Base-by-base conservation (phyloP, 169 alveolate species). In the Babesia caballi region DNA sequence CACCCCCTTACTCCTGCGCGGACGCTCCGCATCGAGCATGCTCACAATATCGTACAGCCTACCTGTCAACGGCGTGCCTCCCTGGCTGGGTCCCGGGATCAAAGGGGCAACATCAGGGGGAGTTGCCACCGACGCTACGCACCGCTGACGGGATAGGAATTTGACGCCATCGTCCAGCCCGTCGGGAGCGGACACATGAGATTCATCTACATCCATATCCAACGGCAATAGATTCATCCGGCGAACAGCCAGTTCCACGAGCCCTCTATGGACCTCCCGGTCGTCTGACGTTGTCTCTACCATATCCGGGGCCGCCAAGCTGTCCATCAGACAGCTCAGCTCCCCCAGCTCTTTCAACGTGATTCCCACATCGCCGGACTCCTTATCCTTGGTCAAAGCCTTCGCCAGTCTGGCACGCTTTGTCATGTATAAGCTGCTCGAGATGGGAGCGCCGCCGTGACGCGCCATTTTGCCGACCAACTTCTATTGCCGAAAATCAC, bases 401-500 rank as follows among this genome's bases (percentile, higher is more conserved):
- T 65, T 82, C 30, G 82, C 40, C 6, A 76, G 65, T 15, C 49
- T 44, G 38, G 47, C 47, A 17, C 85, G 44, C 71, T 53, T 76
- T n/a, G 85, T 66, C 60, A 76, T 35, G 54, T 76, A 76, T 21
- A 76, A 50, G 40, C 66, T 44, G 35, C 85, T 76, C 12, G 85
- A 54, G 25, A 56, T 17, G 4, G 85, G 85, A 21, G 85, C 65
- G 21, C 42, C 23, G 49, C 73, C 85, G 14, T 49, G 57, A 9
- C 27, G 58, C 36, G 66, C 44, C 85, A 76, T 76, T 3, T 4
- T 63, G 8, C 21, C 47, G 2, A 6, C 11, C n/a, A n/a, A n/a
- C n/a, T n/a, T n/a, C n/a, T n/a, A n/a, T n/a, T n/a, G n/a, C n/a
- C n/a, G n/a, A n/a, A n/a, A n/a, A n/a, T n/a, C n/a, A n/a, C n/a